phyloP scores from a whole-genome alignment of 2,329 filamentous ascomycete species.

The Monosporascus sp. region DNA sequence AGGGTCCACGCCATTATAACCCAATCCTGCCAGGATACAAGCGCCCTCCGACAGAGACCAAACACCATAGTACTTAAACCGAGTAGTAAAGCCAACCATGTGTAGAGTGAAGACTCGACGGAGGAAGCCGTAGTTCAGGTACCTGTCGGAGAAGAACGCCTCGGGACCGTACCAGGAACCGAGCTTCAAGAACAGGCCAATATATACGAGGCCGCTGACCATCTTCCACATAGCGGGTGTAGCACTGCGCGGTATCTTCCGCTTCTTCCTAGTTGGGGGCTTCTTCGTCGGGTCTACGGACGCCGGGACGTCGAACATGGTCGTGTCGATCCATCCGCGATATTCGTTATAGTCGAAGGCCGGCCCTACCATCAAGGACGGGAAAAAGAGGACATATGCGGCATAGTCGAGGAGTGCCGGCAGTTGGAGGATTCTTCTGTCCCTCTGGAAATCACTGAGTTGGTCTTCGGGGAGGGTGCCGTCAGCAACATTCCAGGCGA shows the following conservation, averaged over 20 bases:
- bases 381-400: slow-evolving; percentile 94
- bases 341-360: slow-evolving; percentile 96
- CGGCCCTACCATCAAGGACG: slow-evolving; percentile 80
- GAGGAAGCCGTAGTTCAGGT: slow-evolving; percentile 61
- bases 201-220: slow-evolving; percentile 68
- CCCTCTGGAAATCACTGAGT: slow-evolving; percentile 82
- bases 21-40: slow-evolving; percentile 88
- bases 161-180: slow-evolving; percentile 59
- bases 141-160: slow-evolving; percentile 60
- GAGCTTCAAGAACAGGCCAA: slow-evolving; percentile 70
- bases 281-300: slow-evolving; percentile 80
- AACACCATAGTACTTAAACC: slow-evolving; percentile 94
- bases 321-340: slow-evolving; percentile 83
- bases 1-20: slow-evolving; percentile 88
- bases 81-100: slow-evolving; percentile 73
- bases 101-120: slow-evolving; percentile 74
- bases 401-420: slow-evolving; percentile 75
- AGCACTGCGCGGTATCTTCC: slow-evolving; percentile 86
- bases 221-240: slow-evolving; percentile 78
- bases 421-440: slow-evolving; percentile 68
- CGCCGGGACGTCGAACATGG: slow-evolving; percentile 84
- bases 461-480: slow-evolving; percentile 73
- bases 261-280: slow-evolving; percentile 80
- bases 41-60: slow-evolving; percentile 92
- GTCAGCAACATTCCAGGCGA: slow-evolving; percentile 97